Evolutionary conservation across 1,284 basidiomycete genomes (phyloP).

Genomic region (Trametes hirsuta): DNA sequence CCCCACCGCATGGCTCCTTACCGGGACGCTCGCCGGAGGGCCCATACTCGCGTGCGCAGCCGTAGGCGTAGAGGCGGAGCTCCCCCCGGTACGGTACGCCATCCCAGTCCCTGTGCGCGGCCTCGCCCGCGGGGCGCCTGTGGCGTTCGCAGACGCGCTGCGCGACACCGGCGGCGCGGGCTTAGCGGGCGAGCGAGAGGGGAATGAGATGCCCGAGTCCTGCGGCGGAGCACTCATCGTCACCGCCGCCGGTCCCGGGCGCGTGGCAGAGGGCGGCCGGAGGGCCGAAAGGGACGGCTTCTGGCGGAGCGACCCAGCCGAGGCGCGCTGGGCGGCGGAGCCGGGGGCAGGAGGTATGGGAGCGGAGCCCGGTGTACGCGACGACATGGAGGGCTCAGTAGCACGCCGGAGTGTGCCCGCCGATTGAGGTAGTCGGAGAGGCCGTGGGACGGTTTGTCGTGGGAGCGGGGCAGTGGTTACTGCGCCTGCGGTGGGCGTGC

Average conservation of each 20-base stretch:
- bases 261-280: not conserved
- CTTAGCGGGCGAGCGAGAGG: constrained; percentile 11
- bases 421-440: constrained; percentile 26
- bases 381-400: constrained; percentile 6
- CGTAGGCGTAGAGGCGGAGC: constrained; percentile 27
- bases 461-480: no score
- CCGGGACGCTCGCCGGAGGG: no score
- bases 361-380: constrained; percentile 8
- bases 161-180: not conserved
- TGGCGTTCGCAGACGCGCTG: constrained; percentile 13
- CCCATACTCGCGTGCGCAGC: constrained; percentile 10
- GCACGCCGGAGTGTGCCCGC: constrained; percentile 17
- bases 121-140: constrained; percentile 37
- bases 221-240: constrained; percentile 13
- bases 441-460: constrained; percentile 21
- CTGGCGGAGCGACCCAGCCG: constrained; percentile 5
- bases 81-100: constrained; percentile 50
- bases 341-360: constrained; percentile 2
- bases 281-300: constrained; percentile 7
- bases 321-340: constrained; percentile 2
- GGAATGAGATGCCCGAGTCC: constrained; percentile 13
- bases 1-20: no score
- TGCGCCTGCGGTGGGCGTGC: not conserved
- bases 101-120: constrained; percentile 73
- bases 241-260: not conserved